Evolutionary conservation across 305 asterid genomes (phyloP).

Genomic region (Fraxinus dipetala): DNA sequence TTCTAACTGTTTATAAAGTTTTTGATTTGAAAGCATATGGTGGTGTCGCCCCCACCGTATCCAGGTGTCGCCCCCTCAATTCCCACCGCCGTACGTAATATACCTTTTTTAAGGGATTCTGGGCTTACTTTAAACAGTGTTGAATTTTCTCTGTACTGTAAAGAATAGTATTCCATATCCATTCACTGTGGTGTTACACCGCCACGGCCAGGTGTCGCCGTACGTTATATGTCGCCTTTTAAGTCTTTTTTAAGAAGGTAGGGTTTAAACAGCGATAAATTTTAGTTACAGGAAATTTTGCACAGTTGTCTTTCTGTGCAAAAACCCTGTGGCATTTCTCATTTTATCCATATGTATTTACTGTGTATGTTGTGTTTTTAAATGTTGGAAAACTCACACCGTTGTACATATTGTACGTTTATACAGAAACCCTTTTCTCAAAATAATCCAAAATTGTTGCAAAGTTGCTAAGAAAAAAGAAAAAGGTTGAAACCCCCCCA

Average conservation of each 20-base stretch:
- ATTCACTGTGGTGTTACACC: background rate
- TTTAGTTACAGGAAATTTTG: too few relatives aligned
- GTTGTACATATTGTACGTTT: conserved; percentile 13
- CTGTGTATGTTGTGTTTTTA: conserved; percentile 28
- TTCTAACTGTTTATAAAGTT: background rate
- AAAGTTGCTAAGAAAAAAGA: conserved; percentile 12
- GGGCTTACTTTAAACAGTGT: background rate
- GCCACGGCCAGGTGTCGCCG: background rate
- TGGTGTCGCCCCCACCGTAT: background rate
- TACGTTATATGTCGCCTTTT: background rate
- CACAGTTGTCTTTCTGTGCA: too few relatives aligned
- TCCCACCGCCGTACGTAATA: background rate
- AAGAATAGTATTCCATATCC: background rate
- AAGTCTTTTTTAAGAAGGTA: background rate
- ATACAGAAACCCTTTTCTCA: conserved; percentile 16
- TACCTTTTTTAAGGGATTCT: background rate
- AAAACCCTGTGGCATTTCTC: too few relatives aligned
- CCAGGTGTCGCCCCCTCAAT: background rate
- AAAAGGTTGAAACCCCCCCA: background rate
- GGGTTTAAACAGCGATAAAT: background rate
- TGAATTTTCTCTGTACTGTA: background rate
- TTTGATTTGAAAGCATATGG: conserved; percentile 3
- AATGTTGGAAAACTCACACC: conserved; percentile 35
- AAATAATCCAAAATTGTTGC: conserved; percentile 17
- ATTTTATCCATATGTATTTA: conserved; percentile 18